Conservation (phyloP, 768 basidiomycete genomes). For the Ephemerocybe angulata region DNA sequence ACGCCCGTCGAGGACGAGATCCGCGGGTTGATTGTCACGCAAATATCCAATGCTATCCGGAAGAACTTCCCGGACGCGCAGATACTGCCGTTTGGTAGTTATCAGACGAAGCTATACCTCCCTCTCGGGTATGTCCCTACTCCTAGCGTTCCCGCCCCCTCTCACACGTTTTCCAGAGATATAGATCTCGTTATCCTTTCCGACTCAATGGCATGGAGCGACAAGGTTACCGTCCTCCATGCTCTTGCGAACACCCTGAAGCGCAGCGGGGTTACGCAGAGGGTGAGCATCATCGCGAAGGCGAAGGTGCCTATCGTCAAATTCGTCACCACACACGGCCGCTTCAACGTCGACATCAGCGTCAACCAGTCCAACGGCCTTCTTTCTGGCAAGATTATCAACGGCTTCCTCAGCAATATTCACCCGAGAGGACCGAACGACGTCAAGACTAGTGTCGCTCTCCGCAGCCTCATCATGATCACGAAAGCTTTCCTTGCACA, state of each 20-base stretch:
- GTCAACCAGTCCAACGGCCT: constrained; percentile 89
- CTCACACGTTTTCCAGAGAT: constrained; percentile 52
- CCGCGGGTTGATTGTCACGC: constrained; percentile 65
- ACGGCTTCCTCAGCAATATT: constrained; percentile 71
- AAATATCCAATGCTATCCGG: constrained; percentile 64
- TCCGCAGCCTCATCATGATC: constrained; percentile 81
- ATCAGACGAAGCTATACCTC: constrained; percentile 89
- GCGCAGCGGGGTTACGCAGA: constrained; percentile 63
- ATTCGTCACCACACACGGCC: constrained; percentile 78
- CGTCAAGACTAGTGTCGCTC: constrained; percentile 49
- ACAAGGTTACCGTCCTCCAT: constrained; percentile 68
- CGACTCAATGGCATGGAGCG: constrained; percentile 63
- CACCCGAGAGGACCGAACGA: constrained; percentile 22
- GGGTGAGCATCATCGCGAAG: constrained; percentile 85
- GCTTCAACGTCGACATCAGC: constrained; percentile 89
- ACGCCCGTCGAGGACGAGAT: constrained; percentile 82
- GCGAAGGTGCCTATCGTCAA: constrained; percentile 98
- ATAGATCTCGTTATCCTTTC: constrained; percentile 94
- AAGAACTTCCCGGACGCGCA: constrained; percentile 73
- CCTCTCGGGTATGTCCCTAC: constrained; percentile 75
- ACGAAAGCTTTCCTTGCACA: constrained; percentile 89
- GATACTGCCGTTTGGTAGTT: constrained; percentile 88
- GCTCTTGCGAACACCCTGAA: constrained; percentile 77
- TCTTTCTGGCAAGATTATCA: constrained; percentile 72
- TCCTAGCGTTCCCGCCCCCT: not conserved